A percentile compares a stretch with the other conserved stretches of the same genome.
These are phyloP conservation scores for Begonia loranthoides DNA, from an alignment of 306 rosid species.

Conservation along the genomic window DNA sequence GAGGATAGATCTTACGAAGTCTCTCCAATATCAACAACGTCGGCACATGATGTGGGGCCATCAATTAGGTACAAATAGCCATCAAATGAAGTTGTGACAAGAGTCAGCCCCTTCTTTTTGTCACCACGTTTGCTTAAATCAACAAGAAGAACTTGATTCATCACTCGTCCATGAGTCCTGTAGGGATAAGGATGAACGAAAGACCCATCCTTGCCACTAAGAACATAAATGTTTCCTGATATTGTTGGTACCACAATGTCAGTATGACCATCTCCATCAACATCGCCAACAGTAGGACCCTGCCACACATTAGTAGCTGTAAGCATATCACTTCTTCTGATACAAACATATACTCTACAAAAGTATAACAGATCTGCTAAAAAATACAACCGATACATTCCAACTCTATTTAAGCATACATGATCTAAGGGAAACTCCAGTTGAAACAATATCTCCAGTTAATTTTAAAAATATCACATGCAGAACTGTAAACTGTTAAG, in stretches of 20 bases:
- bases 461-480: too few species aligned
- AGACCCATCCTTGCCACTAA: conserved; percentile 91
- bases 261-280: conserved; percentile 94
- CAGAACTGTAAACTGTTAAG: too few species aligned
- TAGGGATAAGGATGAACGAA: conserved; percentile 67
- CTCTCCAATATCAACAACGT: conserved; percentile 97
- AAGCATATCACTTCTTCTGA: too few species aligned
- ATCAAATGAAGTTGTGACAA: conserved; percentile 87
- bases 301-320: conserved; percentile 7
- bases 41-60: conserved; percentile 91
- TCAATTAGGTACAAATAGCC: conserved; percentile 92
- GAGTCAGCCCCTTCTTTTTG: conserved; percentile 75
- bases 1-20: conserved; percentile 66
- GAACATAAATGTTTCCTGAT: conserved; percentile 88
- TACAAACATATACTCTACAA: too few species aligned
- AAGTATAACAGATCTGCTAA: too few species aligned
- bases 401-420: too few species aligned
- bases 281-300: conserved; percentile 88
- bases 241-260: conserved; percentile 86
- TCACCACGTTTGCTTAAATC: conserved; percentile 67
- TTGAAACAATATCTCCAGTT: too few species aligned
- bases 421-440: too few species aligned
- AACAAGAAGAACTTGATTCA: conserved; percentile 90
- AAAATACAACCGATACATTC: too few species aligned
- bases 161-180: conserved; percentile 86